Conservation (phyloP, 2,329 filamentous ascomycete genomes). For the Sporothrix luriei region DNA sequence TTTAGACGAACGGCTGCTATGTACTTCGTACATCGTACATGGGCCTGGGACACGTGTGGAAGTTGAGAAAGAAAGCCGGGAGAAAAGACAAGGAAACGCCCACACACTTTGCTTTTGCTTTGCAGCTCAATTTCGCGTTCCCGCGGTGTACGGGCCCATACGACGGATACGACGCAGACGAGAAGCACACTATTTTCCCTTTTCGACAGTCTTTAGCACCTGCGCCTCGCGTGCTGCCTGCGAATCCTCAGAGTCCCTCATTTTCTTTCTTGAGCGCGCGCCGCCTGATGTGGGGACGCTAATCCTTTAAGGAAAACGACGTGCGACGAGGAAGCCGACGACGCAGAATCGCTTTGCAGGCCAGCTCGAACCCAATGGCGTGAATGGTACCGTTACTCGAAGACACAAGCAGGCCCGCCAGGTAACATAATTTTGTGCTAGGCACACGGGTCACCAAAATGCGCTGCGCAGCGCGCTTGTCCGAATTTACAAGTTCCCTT, state of each 20-base stretch:
- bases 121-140: slow-evolving; percentile 11
- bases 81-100: neutral
- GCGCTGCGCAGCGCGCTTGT: neutral
- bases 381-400: too few relatives aligned
- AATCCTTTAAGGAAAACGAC: slow-evolving; percentile 1
- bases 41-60: neutral
- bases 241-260: slow-evolving; percentile 16
- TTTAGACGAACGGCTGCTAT: neutral
- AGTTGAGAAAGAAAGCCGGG: neutral
- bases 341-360: neutral
- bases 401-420: neutral
- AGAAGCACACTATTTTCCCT: neutral
- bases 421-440: neutral
- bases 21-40: neutral
- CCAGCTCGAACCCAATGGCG: neutral
- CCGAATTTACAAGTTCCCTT: neutral
- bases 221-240: slow-evolving; percentile 5
- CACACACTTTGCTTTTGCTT: neutral
- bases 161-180: slow-evolving; percentile 18
- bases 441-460: neutral
- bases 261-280: slow-evolving; percentile 14
- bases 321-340: slow-evolving; percentile 1
- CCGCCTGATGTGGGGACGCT: neutral
- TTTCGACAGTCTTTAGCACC: neutral
- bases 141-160: neutral